Evolutionary conservation across 768 basidiomycete species (phyloP).

Genomic region (Kwoniella sp.): DNA sequence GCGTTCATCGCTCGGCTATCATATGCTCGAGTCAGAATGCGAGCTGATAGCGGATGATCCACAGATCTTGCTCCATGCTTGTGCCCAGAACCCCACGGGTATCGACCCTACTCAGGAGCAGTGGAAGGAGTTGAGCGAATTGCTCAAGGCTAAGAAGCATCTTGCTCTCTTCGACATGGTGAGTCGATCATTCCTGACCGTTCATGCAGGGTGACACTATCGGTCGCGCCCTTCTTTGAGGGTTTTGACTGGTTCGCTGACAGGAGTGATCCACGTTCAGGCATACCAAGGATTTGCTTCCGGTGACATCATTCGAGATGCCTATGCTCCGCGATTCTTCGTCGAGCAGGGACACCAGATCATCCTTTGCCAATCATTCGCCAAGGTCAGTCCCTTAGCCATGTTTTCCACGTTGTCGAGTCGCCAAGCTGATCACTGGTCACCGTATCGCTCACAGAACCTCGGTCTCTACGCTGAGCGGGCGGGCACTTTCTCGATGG

Average conservation of each 20-base stretch:
- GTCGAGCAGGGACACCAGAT: constrained; percentile 88
- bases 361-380: constrained; percentile 93
- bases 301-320: constrained; percentile 83
- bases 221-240: background rate
- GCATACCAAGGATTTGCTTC: constrained; percentile 99
- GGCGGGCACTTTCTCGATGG: constrained; percentile 88
- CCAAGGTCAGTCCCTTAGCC: constrained; percentile 62
- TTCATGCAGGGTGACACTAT: background rate
- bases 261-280: constrained; percentile 55
- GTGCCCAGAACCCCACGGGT: constrained; percentile 98
- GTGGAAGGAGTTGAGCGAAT: constrained; percentile 85
- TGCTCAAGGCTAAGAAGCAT: constrained; percentile 78
- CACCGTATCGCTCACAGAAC: constrained; percentile 60
- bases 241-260: background rate
- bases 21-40: background rate
- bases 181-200: constrained; percentile 3
- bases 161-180: constrained; percentile 98
- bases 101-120: constrained; percentile 91
- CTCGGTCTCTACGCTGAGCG: constrained; percentile 99
- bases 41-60: constrained; percentile 5
- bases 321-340: constrained; percentile 92
- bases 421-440: constrained; percentile 5
- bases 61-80: constrained; percentile 81
- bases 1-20: background rate
- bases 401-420: background rate